A percentile compares a stretch with the other conserved stretches of the same genome.
Conservation (phyloP, 331 rosid genomes). For the Acacia pycnantha region DNA sequence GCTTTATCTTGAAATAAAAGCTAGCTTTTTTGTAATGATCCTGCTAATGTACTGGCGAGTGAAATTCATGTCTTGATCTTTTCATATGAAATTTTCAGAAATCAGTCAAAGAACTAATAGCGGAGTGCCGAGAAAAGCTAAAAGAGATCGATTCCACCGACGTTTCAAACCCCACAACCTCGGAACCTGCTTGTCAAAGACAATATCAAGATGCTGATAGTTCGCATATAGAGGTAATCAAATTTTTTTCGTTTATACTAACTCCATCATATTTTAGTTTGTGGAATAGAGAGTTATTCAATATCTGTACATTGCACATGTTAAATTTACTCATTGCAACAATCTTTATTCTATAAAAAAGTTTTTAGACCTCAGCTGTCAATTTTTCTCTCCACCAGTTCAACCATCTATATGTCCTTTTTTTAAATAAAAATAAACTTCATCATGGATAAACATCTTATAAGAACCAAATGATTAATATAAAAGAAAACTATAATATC, state of each 20-base stretch:
- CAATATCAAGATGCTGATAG: neutral
- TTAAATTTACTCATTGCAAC: neutral
- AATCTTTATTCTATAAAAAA: neutral
- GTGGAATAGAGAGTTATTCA: neutral
- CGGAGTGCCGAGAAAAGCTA: neutral
- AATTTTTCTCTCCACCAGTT: neutral
- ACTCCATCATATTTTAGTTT: neutral
- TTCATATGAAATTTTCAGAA: neutral
- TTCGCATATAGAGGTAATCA: neutral
- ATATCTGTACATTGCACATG: neutral
- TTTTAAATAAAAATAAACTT: neutral
- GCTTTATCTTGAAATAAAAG: neutral
- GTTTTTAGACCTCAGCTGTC: neutral
- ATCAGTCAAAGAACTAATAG: neutral
- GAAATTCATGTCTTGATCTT: neutral
- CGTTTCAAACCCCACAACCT: too few relatives aligned
- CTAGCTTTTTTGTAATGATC: neutral
- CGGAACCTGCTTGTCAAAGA: neutral
- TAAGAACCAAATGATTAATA: neutral
- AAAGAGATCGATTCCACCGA: neutral
- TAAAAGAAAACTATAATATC: neutral
- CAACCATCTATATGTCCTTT: neutral
- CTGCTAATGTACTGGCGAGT: neutral
- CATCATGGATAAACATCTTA: neutral
- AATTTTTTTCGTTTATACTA: neutral